Base-by-base conservation (phyloP, 2,329 filamentous ascomycete genomes). In the Colletotrichum incanum region DNA sequence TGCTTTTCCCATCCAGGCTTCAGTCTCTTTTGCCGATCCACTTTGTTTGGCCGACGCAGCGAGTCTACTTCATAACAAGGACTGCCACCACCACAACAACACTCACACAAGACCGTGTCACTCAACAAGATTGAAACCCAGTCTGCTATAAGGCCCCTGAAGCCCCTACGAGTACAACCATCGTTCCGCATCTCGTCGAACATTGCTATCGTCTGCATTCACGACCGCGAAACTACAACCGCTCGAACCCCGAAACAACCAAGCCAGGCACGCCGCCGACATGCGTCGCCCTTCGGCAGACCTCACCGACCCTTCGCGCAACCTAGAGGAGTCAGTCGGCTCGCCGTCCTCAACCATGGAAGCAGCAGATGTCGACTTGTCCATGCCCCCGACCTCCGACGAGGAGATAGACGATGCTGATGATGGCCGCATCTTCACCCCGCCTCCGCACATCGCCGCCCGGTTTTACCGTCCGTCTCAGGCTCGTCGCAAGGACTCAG, bases 381-480 rank as follows among this genome's bases (percentile, higher is more conserved):
- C 80, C 60, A 82, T 84, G 82, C 81, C 82, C 23, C 81, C 82
- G n/a, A 73, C 39, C 43, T 72, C 73, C 16, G 72, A 77, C 47
- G 80, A 82, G 39, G 81, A 84, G 49, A 78, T 78, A 23, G 76
- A 80, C 31, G 81, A 81, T 12, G 77, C 79, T 9, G 52, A 56
- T 43, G 81, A 83, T 65, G 73, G 76, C 60, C 78, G 79, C 68
- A 81, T 82, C 65, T 84, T 89, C 78, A 89, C 91, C 64, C 93
- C 93, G 56, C 93, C 93, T 65, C 91, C 93, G 39, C 92, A 91
- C 78, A 92, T 95, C 78, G 93, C 93, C 76, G 93, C 93, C 65
- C 92, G 93, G 74, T 94, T 96, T 84, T 93, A 93, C 82, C 89
- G 91, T 73, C 89, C 88, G 45, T 89, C 86, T 5, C 90, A 90